phyloP scores from a whole-genome alignment of 176 grass and related monocot species.

The Carex scoparia region DNA sequence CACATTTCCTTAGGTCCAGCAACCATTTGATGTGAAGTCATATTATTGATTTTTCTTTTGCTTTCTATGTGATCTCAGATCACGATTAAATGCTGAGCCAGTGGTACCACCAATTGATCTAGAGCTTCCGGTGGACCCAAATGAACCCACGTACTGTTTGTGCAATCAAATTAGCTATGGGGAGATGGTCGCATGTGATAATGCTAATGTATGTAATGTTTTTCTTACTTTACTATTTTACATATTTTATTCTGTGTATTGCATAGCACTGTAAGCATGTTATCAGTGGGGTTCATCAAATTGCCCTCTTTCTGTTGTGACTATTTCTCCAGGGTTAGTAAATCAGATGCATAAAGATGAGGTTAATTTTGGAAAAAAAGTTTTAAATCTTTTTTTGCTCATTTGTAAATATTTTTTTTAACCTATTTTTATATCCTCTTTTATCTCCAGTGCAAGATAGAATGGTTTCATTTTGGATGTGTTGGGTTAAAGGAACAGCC shows the following conservation, averaged over 20 bases:
- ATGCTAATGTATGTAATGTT: conserved; percentile 45
- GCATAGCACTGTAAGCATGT: background rate
- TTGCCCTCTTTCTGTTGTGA: background rate
- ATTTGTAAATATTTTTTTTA: background rate
- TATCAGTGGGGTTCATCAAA: background rate
- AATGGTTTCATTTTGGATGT: conserved; percentile 94
- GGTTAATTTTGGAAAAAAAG: background rate
- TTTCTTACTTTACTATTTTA: background rate
- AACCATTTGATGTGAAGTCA: background rate
- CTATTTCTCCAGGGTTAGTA: background rate
- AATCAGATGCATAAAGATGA: background rate
- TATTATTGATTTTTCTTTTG: conserved; percentile 6
- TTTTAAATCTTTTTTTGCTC: background rate
- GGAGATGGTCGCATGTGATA: conserved; percentile 95
- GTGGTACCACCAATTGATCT: conserved; percentile 54
- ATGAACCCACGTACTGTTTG: conserved; percentile 87
- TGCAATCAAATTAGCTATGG: conserved; percentile 97
- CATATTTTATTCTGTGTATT: background rate
- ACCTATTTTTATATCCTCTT: background rate
- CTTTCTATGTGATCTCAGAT: conserved; percentile 38
- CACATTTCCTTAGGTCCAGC: background rate
- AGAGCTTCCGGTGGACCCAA: conserved; percentile 91
- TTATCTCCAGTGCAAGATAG: conserved; percentile 85
- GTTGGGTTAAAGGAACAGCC: conserved; percentile 92
- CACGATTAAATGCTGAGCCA: conserved; percentile 41